Base-by-base conservation (phyloP, 2,329 filamentous ascomycete species). In the Pseudogymnoascus sp. region DNA sequence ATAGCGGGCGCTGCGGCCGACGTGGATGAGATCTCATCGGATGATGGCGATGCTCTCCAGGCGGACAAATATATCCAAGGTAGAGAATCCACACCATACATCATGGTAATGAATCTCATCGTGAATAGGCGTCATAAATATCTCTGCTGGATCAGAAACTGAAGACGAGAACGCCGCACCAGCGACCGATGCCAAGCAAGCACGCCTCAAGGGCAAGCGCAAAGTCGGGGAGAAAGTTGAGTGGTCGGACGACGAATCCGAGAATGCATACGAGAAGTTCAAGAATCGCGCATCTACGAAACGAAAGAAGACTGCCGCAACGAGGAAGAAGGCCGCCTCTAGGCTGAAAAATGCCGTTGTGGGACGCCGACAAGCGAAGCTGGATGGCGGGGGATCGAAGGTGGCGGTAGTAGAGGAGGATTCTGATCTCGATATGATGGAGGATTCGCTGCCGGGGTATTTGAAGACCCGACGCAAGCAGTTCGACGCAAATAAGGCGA, bases 401-500 rank as follows among this genome's bases (percentile, higher is more conserved):
- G 62, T 64, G 63, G 70, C 64, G 64, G 71, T 64, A 43, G 69
- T 67, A 60, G 70, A 68, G 23, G 69, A 72, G 63, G 69, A 66
- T 41, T 70, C 65, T 21, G 73, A 71, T 64, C 70, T 70, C 39
- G 71, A 70, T 19, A 66, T 66, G 34, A 60, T 70, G 65, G 71
- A 73, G 67, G 74, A 71, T 62, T 67, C 67, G 41, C 67, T 95
- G 2, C 92, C 93, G 0, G 85, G 88, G 19, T 93, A 96, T 72
- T 74, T 96, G 28, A 81, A 83, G 67, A 76, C 83, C 21, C 84
- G 93, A n/a, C 83, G 89, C 23, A 78, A 75, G n/a, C 77, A 81
- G 21, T 93, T 96, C 71, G 88, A 95, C 63, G 36, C 34, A 31
- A 79, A 81, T n/a, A 78, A 78, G 57, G 79, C 85, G 37, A 75